phyloP scores from a whole-genome alignment of 805 yeast genomes.

The Saccharomycodes ludwigii region DNA sequence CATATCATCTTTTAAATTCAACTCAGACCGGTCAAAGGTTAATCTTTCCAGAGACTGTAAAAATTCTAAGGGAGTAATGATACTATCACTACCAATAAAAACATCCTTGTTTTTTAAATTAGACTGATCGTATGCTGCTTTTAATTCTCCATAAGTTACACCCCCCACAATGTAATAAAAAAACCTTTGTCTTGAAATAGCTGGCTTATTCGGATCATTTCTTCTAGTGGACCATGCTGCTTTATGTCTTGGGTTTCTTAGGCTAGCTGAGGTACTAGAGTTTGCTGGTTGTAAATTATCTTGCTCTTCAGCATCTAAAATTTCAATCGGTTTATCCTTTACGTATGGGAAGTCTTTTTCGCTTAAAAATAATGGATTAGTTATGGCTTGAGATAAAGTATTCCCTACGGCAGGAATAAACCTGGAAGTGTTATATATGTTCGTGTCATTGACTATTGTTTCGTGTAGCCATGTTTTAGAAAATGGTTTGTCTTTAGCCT shows the following conservation, averaged over 20 bases:
- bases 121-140: conserved; percentile 63
- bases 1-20: conserved; percentile 30
- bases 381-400: conserved; percentile 39
- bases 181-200: conserved; percentile 42
- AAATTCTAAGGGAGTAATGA: conserved; percentile 40
- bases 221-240: conserved; percentile 58
- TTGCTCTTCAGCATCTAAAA: conserved; percentile 25
- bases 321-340: conserved; percentile 56
- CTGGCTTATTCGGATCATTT: conserved; percentile 24
- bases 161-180: conserved; percentile 87
- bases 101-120: conserved; percentile 54
- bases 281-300: conserved; percentile 22
- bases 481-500: conserved; percentile 30
- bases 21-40: conserved; percentile 25
- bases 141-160: conserved; percentile 66
- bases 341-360: conserved; percentile 58
- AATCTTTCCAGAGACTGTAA: conserved; percentile 28
- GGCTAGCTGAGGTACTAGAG: conserved; percentile 29
- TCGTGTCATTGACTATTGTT: conserved; percentile 23
- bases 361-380: conserved; percentile 35
- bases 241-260: conserved; percentile 59
- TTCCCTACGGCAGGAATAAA: conserved; percentile 58
- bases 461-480: conserved; percentile 45
- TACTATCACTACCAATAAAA: conserved; percentile 68
- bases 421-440: conserved; percentile 49